phyloP scores from a whole-genome alignment of 768 basidiomycete species.

The Baorangia bicolor region DNA sequence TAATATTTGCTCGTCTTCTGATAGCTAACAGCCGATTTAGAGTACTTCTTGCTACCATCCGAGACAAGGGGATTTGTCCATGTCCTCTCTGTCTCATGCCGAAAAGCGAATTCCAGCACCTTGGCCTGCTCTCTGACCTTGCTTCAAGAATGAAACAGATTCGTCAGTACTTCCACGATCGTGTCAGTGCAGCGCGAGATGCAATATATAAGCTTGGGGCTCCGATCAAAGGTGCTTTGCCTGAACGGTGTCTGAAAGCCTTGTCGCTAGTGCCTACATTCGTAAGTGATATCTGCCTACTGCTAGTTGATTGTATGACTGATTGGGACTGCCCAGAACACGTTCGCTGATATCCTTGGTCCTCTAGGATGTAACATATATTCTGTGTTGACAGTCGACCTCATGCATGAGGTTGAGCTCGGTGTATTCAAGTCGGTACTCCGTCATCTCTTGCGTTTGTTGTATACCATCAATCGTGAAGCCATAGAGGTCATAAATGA shows the following conservation, averaged over 20 bases:
- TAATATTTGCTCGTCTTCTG: background rate
- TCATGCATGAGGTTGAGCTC: conserved; percentile 43
- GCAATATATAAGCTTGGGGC: conserved; percentile 4
- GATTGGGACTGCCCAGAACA: conserved; percentile 25
- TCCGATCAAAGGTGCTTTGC: conserved; percentile 4
- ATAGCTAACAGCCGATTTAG: no score
- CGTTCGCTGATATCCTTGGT: background rate
- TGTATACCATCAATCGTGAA: conserved; percentile 14
- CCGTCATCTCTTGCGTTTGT: conserved; percentile 35
- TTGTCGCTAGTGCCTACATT: conserved; percentile 11
- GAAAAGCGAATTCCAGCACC: conserved; percentile 9
- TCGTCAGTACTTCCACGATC: conserved; percentile 2
- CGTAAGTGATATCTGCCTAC: background rate
- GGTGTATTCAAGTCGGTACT: conserved; percentile 39
- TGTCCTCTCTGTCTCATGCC: conserved; percentile 28
- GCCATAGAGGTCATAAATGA: conserved; percentile 23
- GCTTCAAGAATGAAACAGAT: background rate
- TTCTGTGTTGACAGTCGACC: conserved; percentile 18
- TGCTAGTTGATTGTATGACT: conserved; percentile 24
- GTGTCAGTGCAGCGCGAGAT: background rate
- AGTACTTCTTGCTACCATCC: conserved; percentile 26
- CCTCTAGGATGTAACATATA: background rate
- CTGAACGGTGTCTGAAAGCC: conserved; percentile 1
- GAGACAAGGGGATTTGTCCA: no score
- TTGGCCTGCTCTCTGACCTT: conserved; percentile 16